These are phyloP conservation scores for Teunomyces stri DNA, from an alignment of 805 yeast species.

Conservation along the genomic window DNA sequence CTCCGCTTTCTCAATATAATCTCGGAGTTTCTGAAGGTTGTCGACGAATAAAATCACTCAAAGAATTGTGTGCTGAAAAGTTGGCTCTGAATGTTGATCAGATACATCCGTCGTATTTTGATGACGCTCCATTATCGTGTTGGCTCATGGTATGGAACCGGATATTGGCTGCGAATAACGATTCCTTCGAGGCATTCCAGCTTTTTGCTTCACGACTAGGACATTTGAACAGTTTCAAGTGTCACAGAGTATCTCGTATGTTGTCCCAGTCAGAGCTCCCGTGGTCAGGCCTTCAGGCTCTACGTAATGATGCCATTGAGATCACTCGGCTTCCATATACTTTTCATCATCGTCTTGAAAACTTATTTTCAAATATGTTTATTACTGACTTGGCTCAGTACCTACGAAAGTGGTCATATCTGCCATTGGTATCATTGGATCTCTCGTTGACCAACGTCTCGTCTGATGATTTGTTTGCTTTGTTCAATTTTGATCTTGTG, in stretches of 20 bases:
- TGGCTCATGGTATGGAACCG: conserved; percentile 34
- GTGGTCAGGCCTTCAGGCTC: conserved; percentile 4
- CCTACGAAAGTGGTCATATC: conserved; percentile 15
- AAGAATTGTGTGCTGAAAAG: conserved; percentile 23
- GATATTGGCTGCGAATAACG: conserved; percentile 23
- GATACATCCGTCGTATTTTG: conserved; percentile 18
- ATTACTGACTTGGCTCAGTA: conserved; percentile 19
- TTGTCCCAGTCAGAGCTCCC: neutral
- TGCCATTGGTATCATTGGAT: conserved; percentile 25
- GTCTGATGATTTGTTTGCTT: conserved; percentile 20
- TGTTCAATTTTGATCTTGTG: conserved; percentile 26
- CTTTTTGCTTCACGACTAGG: conserved; percentile 26
- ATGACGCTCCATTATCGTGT: conserved; percentile 25
- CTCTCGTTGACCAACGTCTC: conserved; percentile 18
- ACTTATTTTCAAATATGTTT: conserved; percentile 28
- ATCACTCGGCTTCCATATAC: conserved; percentile 14
- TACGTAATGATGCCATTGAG: conserved; percentile 12
- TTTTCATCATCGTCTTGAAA: conserved; percentile 33
- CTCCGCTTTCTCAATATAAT: conserved; percentile 16
- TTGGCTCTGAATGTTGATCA: conserved; percentile 27
- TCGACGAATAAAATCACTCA: conserved; percentile 13
- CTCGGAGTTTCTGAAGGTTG: neutral
- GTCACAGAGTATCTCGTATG: conserved; percentile 17
- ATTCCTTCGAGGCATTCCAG: conserved; percentile 27
- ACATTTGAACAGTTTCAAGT: conserved; percentile 16